A percentile compares a stretch with the other conserved stretches of the same genome.
Evolutionary conservation across 192 early-diverging fungal genomes (phyloP).

Genomic region (Backusella tuberculispora): DNA sequence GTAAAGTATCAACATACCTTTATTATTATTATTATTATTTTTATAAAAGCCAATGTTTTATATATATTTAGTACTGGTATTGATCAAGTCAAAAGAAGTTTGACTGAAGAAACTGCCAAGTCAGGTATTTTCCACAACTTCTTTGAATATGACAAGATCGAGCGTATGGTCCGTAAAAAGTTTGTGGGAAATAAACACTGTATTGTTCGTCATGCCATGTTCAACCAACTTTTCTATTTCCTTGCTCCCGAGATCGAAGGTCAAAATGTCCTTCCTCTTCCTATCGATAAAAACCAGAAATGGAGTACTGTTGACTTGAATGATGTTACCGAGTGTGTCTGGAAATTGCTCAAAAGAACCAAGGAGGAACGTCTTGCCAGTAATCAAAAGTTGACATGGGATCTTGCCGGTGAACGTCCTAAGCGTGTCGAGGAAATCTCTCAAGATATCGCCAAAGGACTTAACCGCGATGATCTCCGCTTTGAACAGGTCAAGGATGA

Average conservation of each 20-base stretch:
- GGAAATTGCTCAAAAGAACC: not conserved
- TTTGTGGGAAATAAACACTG: not conserved
- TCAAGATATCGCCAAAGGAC: conserved; percentile 20
- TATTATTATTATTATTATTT: not conserved
- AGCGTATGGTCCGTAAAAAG: conserved; percentile 16
- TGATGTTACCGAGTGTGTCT: conserved; percentile 27
- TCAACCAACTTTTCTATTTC: conserved; percentile 32
- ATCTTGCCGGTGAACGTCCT: conserved; percentile 6
- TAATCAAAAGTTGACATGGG: not conserved
- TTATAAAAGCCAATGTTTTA: not conserved
- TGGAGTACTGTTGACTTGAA: conserved; percentile 30
- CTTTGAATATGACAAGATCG: conserved; percentile 24
- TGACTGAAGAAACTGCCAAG: not conserved
- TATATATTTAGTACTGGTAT: conserved; percentile 27
- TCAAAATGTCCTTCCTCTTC: conserved; percentile 18
- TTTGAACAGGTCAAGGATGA: not conserved
- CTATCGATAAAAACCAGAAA: conserved; percentile 27
- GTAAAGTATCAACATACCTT: conserved; percentile 27
- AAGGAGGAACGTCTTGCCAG: conserved; percentile 1
- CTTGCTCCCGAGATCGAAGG: conserved; percentile 25
- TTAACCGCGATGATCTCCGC: not conserved
- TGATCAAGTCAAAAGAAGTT: conserved; percentile 14
- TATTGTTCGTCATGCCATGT: conserved; percentile 24
- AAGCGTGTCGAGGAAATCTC: conserved; percentile 6
- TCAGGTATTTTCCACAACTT: conserved; percentile 19